These are phyloP conservation scores for Cryphonectria naterciae DNA, from an alignment of 2,329 filamentous ascomycete species.

Conservation along the genomic window DNA sequence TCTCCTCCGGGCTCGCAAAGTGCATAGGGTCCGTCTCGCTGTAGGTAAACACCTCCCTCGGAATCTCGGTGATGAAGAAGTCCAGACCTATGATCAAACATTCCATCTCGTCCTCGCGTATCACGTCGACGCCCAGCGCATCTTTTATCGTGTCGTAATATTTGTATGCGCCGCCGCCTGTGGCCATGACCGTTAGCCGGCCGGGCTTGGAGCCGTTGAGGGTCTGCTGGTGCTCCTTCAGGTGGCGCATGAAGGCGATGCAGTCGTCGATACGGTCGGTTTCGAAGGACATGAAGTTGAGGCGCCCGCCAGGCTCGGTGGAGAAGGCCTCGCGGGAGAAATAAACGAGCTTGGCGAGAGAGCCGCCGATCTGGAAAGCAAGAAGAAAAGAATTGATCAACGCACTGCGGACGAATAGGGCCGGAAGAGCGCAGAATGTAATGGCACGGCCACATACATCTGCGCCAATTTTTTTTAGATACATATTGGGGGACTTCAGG, in stretches of 20 bases:
- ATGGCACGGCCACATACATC: neutral
- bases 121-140: slow-evolving; percentile 82
- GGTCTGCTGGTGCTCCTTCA: slow-evolving; percentile 80
- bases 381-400: neutral
- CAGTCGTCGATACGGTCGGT: slow-evolving; percentile 93
- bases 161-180: slow-evolving; percentile 93
- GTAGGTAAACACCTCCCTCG: slow-evolving; percentile 95
- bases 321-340: slow-evolving; percentile 87
- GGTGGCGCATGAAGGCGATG: slow-evolving; percentile 84
- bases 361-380: slow-evolving; percentile 79
- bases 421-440: neutral
- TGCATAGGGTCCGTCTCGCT: slow-evolving; percentile 89
- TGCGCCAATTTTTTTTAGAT: neutral
- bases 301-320: slow-evolving; percentile 78
- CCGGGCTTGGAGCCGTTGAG: slow-evolving; percentile 72
- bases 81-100: slow-evolving; percentile 96
- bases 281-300: slow-evolving; percentile 97
- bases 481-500: neutral
- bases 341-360: slow-evolving; percentile 94
- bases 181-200: slow-evolving; percentile 91
- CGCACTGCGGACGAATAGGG: neutral
- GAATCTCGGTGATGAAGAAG: slow-evolving; percentile 98
- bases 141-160: slow-evolving; percentile 91
- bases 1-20: slow-evolving; percentile 77
- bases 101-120: slow-evolving; percentile 97